A percentile compares a stretch with the other conserved stretches of the same genome.
Conservation (phyloP, 306 rosid genomes). For the Dicorynia guianensis region DNA sequence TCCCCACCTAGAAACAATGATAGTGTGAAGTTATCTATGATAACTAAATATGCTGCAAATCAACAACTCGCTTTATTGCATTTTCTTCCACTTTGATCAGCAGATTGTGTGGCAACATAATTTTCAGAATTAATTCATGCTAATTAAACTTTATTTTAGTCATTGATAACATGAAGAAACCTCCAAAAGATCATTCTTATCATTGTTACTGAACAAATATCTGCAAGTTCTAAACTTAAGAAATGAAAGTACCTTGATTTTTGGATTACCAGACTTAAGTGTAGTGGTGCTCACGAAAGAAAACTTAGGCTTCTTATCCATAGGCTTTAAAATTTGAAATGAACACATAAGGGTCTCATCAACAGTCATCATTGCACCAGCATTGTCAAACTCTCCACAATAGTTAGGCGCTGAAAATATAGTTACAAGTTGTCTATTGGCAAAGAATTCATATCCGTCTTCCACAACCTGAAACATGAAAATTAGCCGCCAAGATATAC, state of each 20-base stretch:
- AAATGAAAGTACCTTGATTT: constrained; percentile 59
- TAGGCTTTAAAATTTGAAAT: constrained; percentile 76
- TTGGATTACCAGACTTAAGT: constrained; percentile 47
- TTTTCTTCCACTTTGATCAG: not conserved
- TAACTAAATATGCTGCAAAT: not conserved
- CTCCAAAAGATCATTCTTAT: not conserved
- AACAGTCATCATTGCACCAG: constrained; percentile 89
- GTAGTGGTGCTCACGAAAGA: constrained; percentile 55
- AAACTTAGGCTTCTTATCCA: constrained; percentile 67
- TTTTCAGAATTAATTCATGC: constrained; percentile 16
- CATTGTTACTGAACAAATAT: constrained; percentile 5
- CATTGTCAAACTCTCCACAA: constrained; percentile 94
- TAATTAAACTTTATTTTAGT: not conserved
- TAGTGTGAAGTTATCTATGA: not conserved
- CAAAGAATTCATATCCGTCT: constrained; percentile 95
- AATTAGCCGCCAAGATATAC: constrained; percentile 26
- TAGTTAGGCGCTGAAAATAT: constrained; percentile 92
- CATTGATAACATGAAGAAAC: not conserved
- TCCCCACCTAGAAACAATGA: not conserved
- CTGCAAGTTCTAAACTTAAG: constrained; percentile 6
- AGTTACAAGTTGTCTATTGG: constrained; percentile 77
- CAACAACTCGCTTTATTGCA: not conserved
- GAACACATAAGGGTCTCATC: constrained; percentile 80
- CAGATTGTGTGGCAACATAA: constrained; percentile 1
- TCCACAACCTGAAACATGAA: constrained; percentile 74